Percentiles rank a stretch among this genome's conserved stretches.
phyloP scores from a whole-genome alignment of 1,284 basidiomycete genomes.

The Heterobasidion irregulare region DNA sequence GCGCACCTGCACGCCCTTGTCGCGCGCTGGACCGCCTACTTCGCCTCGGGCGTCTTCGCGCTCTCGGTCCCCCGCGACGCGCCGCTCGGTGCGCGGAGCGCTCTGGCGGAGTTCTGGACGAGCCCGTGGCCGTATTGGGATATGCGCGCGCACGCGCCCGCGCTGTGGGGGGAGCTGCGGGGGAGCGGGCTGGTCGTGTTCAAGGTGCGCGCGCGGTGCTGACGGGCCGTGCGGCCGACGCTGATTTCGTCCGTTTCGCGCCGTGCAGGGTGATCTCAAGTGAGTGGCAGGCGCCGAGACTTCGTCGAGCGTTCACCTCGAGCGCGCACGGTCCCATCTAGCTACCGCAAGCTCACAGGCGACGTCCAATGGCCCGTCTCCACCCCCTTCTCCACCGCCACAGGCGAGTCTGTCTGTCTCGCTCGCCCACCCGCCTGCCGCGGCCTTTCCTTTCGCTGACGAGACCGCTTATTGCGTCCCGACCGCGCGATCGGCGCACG shows the following conservation, averaged over 20 bases:
- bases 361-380: conserved; percentile 86
- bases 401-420: conserved; percentile 56
- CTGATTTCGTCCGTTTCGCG: not conserved
- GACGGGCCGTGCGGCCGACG: too few species aligned
- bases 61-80: conserved; percentile 65
- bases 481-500: too few species aligned
- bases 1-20: conserved; percentile 38
- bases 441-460: conserved; percentile 1
- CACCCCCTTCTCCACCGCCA: conserved; percentile 70
- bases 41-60: conserved; percentile 66
- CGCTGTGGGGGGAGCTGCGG: conserved; percentile 51
- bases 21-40: conserved; percentile 65
- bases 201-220: conserved; percentile 43
- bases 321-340: not conserved
- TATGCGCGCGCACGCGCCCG: conserved; percentile 53
- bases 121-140: conserved; percentile 79
- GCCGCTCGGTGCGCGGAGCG: conserved; percentile 43
- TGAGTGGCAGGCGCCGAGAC: conserved; percentile 24
- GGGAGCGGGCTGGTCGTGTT: conserved; percentile 82
- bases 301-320: not conserved
- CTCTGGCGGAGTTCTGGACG: conserved; percentile 74
- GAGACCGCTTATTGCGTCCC: too few species aligned
- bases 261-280: conserved; percentile 80
- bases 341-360: conserved; percentile 65
- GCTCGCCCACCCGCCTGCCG: not conserved